These are phyloP conservation scores for Fragaria iinumae DNA, from an alignment of 306 rosid genomes.

Conservation along the genomic window DNA sequence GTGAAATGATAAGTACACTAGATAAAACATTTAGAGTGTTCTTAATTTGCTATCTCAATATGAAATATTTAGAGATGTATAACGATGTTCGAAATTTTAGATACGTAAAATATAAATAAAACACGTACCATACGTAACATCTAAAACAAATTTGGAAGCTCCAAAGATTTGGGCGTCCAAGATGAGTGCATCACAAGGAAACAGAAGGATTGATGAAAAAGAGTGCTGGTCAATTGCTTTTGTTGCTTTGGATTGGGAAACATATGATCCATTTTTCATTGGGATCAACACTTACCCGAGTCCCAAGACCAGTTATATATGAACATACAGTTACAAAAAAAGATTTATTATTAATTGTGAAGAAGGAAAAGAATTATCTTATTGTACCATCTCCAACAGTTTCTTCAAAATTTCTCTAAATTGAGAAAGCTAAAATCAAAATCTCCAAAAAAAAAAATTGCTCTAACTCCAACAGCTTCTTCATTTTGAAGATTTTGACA, in stretches of 20 bases:
- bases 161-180: background rate
- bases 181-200: background rate
- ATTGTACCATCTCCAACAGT: background rate
- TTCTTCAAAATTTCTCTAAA: no score
- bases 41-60: background rate
- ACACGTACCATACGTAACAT: no score
- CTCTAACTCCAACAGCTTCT: no score
- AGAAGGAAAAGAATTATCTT: background rate
- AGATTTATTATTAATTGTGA: background rate
- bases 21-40: background rate
- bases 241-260: background rate
- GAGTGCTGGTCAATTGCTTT: background rate
- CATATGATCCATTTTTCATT: background rate
- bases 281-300: slow-evolving; percentile 2
- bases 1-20: background rate
- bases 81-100: no score
- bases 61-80: background rate
- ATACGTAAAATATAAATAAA: no score
- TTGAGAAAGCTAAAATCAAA: no score
- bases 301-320: background rate
- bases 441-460: no score
- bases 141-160: no score
- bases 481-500: no score
- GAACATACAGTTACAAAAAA: background rate
- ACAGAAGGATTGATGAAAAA: background rate